A percentile compares a stretch with the other conserved stretches of the same genome.
phyloP scores from a whole-genome alignment of 768 basidiomycete genomes.

The Russula vinacea region DNA sequence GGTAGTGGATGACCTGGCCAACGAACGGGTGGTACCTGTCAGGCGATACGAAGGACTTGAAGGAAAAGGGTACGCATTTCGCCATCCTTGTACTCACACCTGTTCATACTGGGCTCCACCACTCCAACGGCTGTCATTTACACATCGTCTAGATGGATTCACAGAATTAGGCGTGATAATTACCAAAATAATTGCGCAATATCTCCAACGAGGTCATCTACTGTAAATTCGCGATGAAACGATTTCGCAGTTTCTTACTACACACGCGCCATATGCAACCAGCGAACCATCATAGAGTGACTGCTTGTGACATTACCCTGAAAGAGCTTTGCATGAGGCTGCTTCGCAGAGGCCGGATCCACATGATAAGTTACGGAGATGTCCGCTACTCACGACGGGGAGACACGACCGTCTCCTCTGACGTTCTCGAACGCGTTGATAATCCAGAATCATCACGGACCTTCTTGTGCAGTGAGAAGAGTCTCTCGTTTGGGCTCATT shows the following conservation, averaged over 20 bases:
- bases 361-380: conserved; percentile 16
- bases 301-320: background rate
- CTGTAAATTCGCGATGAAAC: conserved; percentile 5
- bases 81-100: background rate
- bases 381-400: conserved; percentile 4
- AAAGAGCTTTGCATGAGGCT: background rate
- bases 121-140: no score
- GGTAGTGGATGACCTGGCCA: no score
- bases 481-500: background rate
- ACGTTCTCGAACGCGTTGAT: conserved; percentile 11
- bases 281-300: conserved; percentile 20
- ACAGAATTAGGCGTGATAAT: no score
- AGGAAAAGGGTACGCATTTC: conserved; percentile 5
- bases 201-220: no score
- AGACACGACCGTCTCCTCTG: conserved; percentile 16
- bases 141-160: no score
- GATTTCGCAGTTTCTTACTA: background rate
- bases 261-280: background rate
- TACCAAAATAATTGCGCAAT: no score
- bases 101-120: background rate
- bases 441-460: conserved; percentile 20
- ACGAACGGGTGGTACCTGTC: conserved; percentile 1
- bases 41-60: conserved; percentile 17
- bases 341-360: conserved; percentile 11
- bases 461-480: conserved; percentile 14